Percentiles rank a stretch among this genome's conserved stretches.
Conservation (phyloP, 768 basidiomycete species). For the Psilocybe cyanescens region DNA sequence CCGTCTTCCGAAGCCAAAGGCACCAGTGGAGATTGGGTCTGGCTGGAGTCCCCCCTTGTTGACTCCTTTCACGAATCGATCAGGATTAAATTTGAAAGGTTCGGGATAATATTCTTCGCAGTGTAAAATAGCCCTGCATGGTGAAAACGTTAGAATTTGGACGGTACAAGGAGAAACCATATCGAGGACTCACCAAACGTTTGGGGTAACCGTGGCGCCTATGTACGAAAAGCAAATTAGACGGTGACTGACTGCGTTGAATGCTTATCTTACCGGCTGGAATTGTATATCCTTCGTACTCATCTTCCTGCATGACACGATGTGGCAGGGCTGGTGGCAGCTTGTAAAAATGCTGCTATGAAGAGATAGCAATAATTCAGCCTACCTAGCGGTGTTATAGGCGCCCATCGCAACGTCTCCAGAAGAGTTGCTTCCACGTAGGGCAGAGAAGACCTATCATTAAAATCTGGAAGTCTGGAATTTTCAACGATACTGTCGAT, state of each 20-base stretch:
- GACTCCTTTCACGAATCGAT: slow-evolving; percentile 48
- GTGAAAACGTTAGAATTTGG: not conserved
- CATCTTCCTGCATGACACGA: slow-evolving; percentile 33
- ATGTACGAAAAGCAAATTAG: not conserved
- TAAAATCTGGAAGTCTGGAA: slow-evolving; percentile 44
- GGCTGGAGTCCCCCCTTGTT: slow-evolving; percentile 18
- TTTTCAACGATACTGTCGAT: slow-evolving; percentile 42
- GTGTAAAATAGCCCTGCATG: slow-evolving; percentile 45
- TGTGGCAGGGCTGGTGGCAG: slow-evolving; percentile 36
- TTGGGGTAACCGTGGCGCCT: slow-evolving; percentile 32
- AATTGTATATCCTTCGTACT: slow-evolving; percentile 29
- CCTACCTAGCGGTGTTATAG: slow-evolving; percentile 39
- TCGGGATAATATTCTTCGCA: slow-evolving; percentile 55
- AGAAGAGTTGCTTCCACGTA: slow-evolving; percentile 47
- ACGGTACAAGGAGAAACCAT: not conserved
- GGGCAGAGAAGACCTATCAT: slow-evolving; percentile 40
- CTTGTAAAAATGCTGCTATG: slow-evolving; percentile 1
- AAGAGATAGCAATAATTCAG: not conserved
- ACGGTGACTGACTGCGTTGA: not conserved
- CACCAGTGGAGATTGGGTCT: slow-evolving; percentile 22
- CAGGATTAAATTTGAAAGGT: slow-evolving; percentile 56
- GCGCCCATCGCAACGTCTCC: slow-evolving; percentile 47
- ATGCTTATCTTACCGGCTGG: slow-evolving; percentile 23
- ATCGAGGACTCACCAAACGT: slow-evolving; percentile 26
- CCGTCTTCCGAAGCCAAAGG: slow-evolving; percentile 40